Evolutionary conservation across 2,329 filamentous ascomycete genomes (phyloP).

Genomic region (Samsoniella hepiali): DNA sequence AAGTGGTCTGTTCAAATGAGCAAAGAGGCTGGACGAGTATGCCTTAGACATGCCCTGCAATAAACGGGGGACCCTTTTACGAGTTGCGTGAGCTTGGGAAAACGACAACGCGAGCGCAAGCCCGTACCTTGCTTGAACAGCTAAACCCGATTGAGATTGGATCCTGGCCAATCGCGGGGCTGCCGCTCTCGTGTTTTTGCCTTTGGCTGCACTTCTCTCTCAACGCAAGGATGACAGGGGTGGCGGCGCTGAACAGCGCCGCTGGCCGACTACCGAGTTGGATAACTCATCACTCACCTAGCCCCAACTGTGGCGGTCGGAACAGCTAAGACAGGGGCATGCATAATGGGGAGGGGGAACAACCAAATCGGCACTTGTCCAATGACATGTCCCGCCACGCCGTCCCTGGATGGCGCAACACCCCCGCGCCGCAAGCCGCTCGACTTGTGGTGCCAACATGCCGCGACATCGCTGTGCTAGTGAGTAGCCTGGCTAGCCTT

Average conservation of each 20-base stretch:
- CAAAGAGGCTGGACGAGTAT: neutral
- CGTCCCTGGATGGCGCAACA: neutral
- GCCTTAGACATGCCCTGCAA: neutral
- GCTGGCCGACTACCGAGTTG: neutral
- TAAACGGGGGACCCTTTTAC: neutral
- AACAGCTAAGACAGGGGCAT: neutral
- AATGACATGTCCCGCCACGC: neutral
- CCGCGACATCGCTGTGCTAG: neutral
- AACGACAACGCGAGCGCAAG: conserved; percentile 6
- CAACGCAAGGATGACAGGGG: neutral
- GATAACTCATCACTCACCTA: neutral
- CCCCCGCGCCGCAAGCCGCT: neutral
- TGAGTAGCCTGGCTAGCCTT: neutral
- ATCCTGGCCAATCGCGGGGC: conserved; percentile 8
- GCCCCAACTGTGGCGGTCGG: neutral
- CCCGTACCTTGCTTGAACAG: neutral
- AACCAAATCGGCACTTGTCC: neutral
- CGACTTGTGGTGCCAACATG: neutral
- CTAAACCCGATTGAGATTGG: neutral
- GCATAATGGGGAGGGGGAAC: neutral
- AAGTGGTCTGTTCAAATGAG: neutral
- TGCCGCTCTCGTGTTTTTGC: neutral
- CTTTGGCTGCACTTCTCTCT: neutral
- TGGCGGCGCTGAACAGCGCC: neutral
- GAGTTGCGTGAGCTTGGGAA: neutral